Evolutionary conservation across 2,329 filamentous ascomycete genomes (phyloP).

Genomic region (Blastomyces gilchristii): DNA sequence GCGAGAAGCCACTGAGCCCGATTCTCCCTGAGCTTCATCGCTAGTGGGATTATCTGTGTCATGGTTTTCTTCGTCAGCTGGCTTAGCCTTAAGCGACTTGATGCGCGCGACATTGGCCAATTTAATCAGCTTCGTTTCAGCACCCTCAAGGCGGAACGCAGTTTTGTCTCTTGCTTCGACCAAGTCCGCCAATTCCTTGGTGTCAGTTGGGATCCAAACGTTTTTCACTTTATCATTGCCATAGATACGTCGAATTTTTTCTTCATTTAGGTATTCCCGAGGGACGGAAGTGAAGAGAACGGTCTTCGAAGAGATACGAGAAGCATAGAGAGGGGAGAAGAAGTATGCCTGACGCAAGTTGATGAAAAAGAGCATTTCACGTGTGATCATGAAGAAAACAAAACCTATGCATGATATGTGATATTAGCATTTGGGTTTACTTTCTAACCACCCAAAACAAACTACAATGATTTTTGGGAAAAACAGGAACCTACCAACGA

Average conservation of each 20-base stretch:
- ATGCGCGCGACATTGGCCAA: conserved; percentile 61
- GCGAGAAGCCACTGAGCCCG: conserved; percentile 40
- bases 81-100: conserved; percentile 54
- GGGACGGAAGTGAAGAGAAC: conserved; percentile 85
- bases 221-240: conserved; percentile 65
- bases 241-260: conserved; percentile 69
- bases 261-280: conserved; percentile 62
- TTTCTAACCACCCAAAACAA: neutral
- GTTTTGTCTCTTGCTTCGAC: conserved; percentile 72
- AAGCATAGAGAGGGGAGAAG: conserved; percentile 71
- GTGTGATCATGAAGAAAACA: conserved; percentile 75
- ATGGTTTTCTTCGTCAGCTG: conserved; percentile 28
- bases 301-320: conserved; percentile 78
- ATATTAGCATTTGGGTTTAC: neutral
- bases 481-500: conserved; percentile 45
- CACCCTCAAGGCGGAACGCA: conserved; percentile 71
- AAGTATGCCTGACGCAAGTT: conserved; percentile 89
- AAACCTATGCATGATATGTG: conserved; percentile 45
- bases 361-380: conserved; percentile 85
- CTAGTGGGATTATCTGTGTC: conserved; percentile 27
- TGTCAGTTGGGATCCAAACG: conserved; percentile 74
- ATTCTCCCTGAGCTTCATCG: conserved; percentile 52
- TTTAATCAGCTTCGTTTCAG: conserved; percentile 77
- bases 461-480: neutral
- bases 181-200: conserved; percentile 64